Evolutionary conservation across 1,139 yeast genomes (phyloP).

Genomic region (Diutina pseudorugosa): DNA sequence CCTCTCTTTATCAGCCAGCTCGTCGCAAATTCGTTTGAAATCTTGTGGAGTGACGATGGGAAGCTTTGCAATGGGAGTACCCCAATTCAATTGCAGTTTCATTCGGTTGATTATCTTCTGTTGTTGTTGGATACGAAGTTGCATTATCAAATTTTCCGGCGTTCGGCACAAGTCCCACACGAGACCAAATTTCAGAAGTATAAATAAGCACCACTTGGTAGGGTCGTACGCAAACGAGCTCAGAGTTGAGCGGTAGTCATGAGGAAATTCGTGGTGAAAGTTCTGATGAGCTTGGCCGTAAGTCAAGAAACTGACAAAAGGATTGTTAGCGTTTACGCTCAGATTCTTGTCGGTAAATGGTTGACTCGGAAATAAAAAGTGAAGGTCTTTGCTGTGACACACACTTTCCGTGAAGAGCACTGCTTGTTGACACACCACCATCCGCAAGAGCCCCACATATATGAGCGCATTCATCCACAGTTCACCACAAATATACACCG

Average conservation of each 20-base stretch:
- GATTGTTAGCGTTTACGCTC: constrained; percentile 32
- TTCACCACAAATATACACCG: constrained; percentile 26
- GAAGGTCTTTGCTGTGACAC: constrained; percentile 39
- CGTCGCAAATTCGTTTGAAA: constrained; percentile 28
- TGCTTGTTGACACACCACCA: constrained; percentile 46
- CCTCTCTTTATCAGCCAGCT: constrained; percentile 25
- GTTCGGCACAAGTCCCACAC: constrained; percentile 27
- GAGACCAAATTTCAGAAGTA: constrained; percentile 27
- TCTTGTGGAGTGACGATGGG: constrained; percentile 44
- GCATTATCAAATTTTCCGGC: constrained; percentile 37
- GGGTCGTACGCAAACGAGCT: constrained; percentile 50
- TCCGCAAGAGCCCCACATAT: constrained; percentile 51
- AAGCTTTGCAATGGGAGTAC: constrained; percentile 57
- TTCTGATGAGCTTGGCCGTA: constrained; percentile 58
- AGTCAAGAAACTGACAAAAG: constrained; percentile 42
- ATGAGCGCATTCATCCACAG: constrained; percentile 43
- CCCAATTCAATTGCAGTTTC: constrained; percentile 61
- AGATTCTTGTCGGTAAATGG: constrained; percentile 57
- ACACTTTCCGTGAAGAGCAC: constrained; percentile 44
- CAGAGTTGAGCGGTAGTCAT: constrained; percentile 44
- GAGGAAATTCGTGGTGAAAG: constrained; percentile 67
- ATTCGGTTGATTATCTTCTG: constrained; percentile 48
- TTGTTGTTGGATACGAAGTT: constrained; percentile 50
- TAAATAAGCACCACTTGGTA: constrained; percentile 46
- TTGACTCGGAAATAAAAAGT: constrained; percentile 33